Percentiles rank a stretch among this genome's conserved stretches.
These are phyloP conservation scores for Cercospora zeae-maydis DNA, from an alignment of 2,329 filamentous ascomycete species.

Conservation along the genomic window DNA sequence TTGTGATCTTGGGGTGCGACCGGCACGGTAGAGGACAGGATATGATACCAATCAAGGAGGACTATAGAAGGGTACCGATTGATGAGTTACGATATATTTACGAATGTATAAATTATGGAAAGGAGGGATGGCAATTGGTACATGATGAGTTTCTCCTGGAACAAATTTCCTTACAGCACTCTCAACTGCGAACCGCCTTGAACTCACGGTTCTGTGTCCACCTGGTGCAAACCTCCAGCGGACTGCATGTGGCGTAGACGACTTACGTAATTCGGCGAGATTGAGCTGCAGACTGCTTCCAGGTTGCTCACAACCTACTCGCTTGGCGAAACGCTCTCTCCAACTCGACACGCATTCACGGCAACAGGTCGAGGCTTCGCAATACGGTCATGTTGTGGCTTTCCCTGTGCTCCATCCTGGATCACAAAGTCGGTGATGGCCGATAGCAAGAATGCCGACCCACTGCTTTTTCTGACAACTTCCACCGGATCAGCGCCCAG, in stretches of 20 bases:
- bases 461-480: constrained; percentile 13
- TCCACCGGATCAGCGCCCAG: constrained; percentile 9
- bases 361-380: not conserved
- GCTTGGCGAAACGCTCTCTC: too few species aligned
- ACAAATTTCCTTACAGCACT: not conserved
- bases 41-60: not conserved
- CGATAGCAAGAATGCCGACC: not conserved
- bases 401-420: not conserved
- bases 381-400: not conserved
- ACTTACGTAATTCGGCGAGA: too few species aligned
- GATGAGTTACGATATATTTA: not conserved
- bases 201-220: too few species aligned
- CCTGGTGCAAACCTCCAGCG: too few species aligned
- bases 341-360: not conserved
- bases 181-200: not conserved
- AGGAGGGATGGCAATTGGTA: not conserved
- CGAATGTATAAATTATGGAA: not conserved
- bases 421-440: constrained; percentile 4
- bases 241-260: too few species aligned
- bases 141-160: not conserved
- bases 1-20: not conserved
- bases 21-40: not conserved
- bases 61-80: not conserved
- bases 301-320: too few species aligned
- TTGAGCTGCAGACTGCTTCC: too few species aligned